These are phyloP conservation scores for Hygrocybe coccinea DNA, from an alignment of 768 basidiomycete species.

Conservation along the genomic window DNA sequence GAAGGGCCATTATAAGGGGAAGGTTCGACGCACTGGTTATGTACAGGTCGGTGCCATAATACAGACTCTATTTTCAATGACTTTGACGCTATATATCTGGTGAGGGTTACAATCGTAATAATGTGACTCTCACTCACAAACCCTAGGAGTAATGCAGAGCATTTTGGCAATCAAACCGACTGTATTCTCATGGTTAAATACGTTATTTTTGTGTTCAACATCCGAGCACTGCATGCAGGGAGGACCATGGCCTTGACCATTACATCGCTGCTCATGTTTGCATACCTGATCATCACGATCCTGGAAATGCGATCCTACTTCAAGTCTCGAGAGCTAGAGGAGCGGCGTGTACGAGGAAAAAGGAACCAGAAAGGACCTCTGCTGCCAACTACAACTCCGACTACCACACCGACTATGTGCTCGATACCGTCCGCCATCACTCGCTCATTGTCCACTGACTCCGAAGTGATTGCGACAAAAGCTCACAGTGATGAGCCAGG, in stretches of 20 bases:
- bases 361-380: neutral
- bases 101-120: slow-evolving; percentile 9
- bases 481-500: neutral
- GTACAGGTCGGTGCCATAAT: slow-evolving; percentile 37
- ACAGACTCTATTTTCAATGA: slow-evolving; percentile 38
- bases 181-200: slow-evolving; percentile 32
- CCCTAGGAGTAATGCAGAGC: slow-evolving; percentile 27
- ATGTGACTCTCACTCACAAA: neutral
- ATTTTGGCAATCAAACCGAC: slow-evolving; percentile 23
- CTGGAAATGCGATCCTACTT: slow-evolving; percentile 25
- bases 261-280: slow-evolving; percentile 27
- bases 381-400: neutral
- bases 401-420: neutral
- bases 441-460: neutral
- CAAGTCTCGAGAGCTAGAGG: neutral
- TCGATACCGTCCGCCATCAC: neutral
- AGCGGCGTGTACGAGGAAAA: neutral
- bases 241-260: slow-evolving; percentile 29
- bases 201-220: slow-evolving; percentile 32
- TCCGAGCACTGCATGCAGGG: slow-evolving; percentile 29
- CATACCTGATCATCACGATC: slow-evolving; percentile 31
- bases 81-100: slow-evolving; percentile 38
- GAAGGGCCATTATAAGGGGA: slow-evolving; percentile 15
- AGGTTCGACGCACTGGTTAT: slow-evolving; percentile 16
- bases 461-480: neutral